These are phyloP conservation scores for Claviceps spartinae DNA, from an alignment of 2,329 filamentous ascomycete genomes.

Conservation along the genomic window DNA sequence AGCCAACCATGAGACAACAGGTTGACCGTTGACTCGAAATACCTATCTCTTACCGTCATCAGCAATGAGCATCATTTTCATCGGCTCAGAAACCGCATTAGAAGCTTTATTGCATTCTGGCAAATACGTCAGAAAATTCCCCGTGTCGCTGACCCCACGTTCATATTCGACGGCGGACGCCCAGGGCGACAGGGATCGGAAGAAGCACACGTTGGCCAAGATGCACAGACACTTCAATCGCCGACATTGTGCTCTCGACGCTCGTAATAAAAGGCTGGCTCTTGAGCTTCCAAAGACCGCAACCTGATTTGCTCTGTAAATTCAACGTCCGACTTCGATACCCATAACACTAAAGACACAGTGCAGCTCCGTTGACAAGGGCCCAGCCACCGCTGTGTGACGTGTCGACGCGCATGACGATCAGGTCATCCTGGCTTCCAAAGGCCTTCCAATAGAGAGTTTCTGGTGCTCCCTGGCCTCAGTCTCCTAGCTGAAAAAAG, in stretches of 20 bases:
- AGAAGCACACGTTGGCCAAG: not conserved
- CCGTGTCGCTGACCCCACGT: not conserved
- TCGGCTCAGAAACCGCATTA: not conserved
- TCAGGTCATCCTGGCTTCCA: conserved; percentile 4
- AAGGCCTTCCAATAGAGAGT: not conserved
- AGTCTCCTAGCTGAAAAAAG: not conserved
- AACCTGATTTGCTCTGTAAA: not conserved
- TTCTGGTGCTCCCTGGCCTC: not conserved
- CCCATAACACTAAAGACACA: not conserved
- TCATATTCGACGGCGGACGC: not conserved
- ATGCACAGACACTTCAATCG: not conserved
- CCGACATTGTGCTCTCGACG: not conserved
- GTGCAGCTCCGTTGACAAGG: not conserved
- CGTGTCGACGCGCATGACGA: conserved; percentile 9
- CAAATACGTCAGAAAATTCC: not conserved
- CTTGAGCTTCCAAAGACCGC: not conserved
- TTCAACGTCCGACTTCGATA: not conserved
- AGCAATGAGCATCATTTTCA: not conserved
- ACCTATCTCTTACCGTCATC: not conserved
- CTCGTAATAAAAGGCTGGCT: not conserved
- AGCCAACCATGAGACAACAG: not conserved
- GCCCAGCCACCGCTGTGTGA: conserved; percentile 2
- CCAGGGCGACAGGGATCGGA: not conserved
- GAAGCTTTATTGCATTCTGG: not conserved
- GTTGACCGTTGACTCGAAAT: not conserved